Percentiles rank a stretch among this genome's conserved stretches.
phyloP scores from a whole-genome alignment of 768 basidiomycete species.

The Amanita rubescens region DNA sequence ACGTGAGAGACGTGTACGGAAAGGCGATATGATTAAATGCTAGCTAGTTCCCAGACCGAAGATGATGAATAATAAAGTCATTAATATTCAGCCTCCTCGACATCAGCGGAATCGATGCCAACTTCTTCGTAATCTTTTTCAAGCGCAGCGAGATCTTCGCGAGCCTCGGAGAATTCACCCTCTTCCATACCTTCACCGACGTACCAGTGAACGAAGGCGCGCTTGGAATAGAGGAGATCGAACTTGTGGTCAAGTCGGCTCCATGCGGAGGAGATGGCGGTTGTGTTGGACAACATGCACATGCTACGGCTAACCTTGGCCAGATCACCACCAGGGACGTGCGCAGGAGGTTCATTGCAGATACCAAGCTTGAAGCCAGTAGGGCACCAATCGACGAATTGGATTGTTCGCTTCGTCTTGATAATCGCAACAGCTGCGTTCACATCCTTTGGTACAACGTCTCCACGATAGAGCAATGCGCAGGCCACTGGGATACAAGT shows the following conservation, averaged over 20 bases:
- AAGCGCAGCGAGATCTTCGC: conserved; percentile 95
- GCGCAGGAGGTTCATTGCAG: conserved; percentile 92
- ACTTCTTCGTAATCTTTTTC: conserved; percentile 96
- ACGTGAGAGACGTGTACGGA: conserved; percentile 15
- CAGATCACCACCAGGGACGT: conserved; percentile 90
- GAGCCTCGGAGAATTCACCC: conserved; percentile 98
- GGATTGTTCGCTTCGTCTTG: conserved; percentile 97
- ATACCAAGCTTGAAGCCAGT: conserved; percentile 99
- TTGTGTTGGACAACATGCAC: conserved; percentile 96
- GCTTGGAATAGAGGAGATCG: conserved; percentile 95
- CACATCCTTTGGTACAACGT: conserved; percentile 95
- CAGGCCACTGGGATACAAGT: conserved; percentile 63
- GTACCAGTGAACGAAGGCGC: conserved; percentile 90
- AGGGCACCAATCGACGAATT: conserved; percentile 97
- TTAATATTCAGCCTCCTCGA: conserved; percentile 40
- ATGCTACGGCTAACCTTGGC: conserved; percentile 91
- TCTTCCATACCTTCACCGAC: conserved; percentile 99
- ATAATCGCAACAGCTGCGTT: conserved; percentile 88
- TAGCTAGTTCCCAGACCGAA: conserved; percentile 11
- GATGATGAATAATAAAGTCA: background rate
- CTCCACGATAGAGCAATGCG: conserved; percentile 88
- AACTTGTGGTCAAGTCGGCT: conserved; percentile 95
- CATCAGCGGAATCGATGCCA: conserved; percentile 68
- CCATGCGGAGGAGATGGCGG: conserved; percentile 93
- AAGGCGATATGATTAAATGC: conserved; percentile 15